Evolutionary conservation across 1,284 basidiomycete species (phyloP), one percentile per base, ranked within the genome.

Genomic region (Mycosarcoma maydis): DNA sequence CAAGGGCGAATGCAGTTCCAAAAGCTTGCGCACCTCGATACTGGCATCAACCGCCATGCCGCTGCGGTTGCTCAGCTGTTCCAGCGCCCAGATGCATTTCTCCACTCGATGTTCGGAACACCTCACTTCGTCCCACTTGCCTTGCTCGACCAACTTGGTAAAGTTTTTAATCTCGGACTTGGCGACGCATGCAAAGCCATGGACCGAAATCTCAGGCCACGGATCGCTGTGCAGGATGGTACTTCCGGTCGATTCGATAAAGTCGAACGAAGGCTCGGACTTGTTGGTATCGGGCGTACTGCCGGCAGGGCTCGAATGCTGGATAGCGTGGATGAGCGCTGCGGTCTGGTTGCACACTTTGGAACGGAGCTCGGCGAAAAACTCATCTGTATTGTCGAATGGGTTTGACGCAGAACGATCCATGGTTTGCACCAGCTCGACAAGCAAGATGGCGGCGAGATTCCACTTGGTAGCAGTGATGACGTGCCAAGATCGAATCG

Each of bases 61-160:
- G 17, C 52, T 56, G 1, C 64, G 27, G 24, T 67, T 67, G 16
- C 57, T 55, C 23, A 68, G 36, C 50, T 68, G 65, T 20, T 68
- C 50, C 19, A 68, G 22, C 7, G 65, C 65, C 65, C 65, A 68
- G 16, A 68, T 45, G 24, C 58, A 68, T 50, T 57, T 61, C n/a
- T 54, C 58, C 3, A 68, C 43, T 0, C 65, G 30, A 17, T 57
- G 45, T 37, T 61, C 44, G 0, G 54, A 44, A 39, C 54, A 49
- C 20, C 50, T 26, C 9, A 68, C 22, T 43, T 68, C 65, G 6
- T 51, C 44, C 65, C 65, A 68, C 17, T 17, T 43, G 2, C 19
- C 37, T 8, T 39, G 19, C n/a, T 36, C 30, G 6, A 39, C 58
- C 7, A 61, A 19, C 13, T 16, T 22, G 10, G 30, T 36, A 17